Evolutionary conservation across 768 basidiomycete genomes (phyloP), one percentile per base, ranked within the genome.

Genomic region (Stropharia rugosoannulata): DNA sequence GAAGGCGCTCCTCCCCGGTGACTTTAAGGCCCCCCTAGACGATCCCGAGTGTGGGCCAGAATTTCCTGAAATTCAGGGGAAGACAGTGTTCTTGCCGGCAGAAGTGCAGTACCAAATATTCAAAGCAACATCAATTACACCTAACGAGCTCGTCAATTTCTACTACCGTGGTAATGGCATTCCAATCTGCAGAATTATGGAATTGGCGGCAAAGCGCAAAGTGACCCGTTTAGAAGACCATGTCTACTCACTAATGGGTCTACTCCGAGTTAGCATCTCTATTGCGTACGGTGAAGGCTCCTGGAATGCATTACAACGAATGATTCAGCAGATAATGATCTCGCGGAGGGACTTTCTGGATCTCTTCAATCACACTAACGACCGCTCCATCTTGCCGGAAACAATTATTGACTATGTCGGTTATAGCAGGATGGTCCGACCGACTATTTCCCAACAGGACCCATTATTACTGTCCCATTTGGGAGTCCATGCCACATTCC

Each of bases 241-340:
- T 1, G 25, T 32, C 2, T 51, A 51, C 40, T 51, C 39, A 8
- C 40, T 51, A 7, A 51, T 51, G 50, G 50, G 50, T 0, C 25
- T 51, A 4, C 35, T 51, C 13, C 19, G 40, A 7, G 27, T 42
- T 18, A 41, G 19, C 12, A 51, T 51, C 10, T 32, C 50, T 6
- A 41, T 27, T n/a, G 50, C 40, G 4, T 51, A 51, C 16, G 50
- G 50, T n/a, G 50, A 51, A 16, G 50, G 50, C 16, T 8, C 37
- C 2, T 13, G 15, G 18, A 6, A 22, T 39, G 49, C 49, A 11
- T 50, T 50, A 15, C 19, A 5, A 3, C 36, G 49, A 1, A 36
- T 50, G 22, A 3, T 50, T 10, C 36, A 38, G 16, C 18, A 50
- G 5, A 50, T 50, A 7, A 36, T 50, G 19, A 22, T 19, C 4